Evolutionary conservation across 768 basidiomycete species (phyloP), one percentile per base, ranked within the genome.

Genomic region (Amanita pseudoporphyria): DNA sequence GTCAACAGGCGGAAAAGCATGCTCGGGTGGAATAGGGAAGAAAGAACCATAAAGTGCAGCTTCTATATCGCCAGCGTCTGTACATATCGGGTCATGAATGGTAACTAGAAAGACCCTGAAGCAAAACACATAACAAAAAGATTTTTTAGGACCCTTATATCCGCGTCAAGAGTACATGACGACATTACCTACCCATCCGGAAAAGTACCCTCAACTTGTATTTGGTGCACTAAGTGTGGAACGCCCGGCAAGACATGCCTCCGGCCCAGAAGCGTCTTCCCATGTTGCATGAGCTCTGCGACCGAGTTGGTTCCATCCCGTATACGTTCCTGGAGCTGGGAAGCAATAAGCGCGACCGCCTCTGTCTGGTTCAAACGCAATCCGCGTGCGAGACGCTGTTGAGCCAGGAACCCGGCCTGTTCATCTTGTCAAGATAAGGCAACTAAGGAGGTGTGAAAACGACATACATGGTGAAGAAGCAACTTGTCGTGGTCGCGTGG

Each of bases 71-170:
- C 92, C 91, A 35, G 76, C 66, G 52, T 90, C 82, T 0, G 90
- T 83, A 62, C 85, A 90, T 54, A 99, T 84, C 16, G 96, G 95
- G 57, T 95, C 86, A 60, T 97, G 94, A 1, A 98, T 90, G 0
- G 95, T 95, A 32, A 98, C 94, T n/a, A 99, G 77, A 68, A 98
- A 99, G 0, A 91, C 87, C 1, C 84, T 87, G n/a, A n/a, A n/a
- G n/a, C n/a, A n/a, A n/a, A n/a, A n/a, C n/a, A n/a, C n/a, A n/a
- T n/a, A n/a, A n/a, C n/a, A n/a, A n/a, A n/a, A n/a, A n/a, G n/a
- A n/a, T n/a, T n/a, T n/a, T n/a, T n/a, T n/a, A n/a, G n/a, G n/a
- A n/a, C n/a, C n/a, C n/a, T n/a, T n/a, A n/a, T n/a, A n/a, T n/a
- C n/a, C n/a, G n/a, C n/a, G n/a, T n/a, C n/a, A n/a, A n/a, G n/a